Evolutionary conservation across 2,329 filamentous ascomycete species (phyloP).

Genomic region (Fusarium poae): DNA sequence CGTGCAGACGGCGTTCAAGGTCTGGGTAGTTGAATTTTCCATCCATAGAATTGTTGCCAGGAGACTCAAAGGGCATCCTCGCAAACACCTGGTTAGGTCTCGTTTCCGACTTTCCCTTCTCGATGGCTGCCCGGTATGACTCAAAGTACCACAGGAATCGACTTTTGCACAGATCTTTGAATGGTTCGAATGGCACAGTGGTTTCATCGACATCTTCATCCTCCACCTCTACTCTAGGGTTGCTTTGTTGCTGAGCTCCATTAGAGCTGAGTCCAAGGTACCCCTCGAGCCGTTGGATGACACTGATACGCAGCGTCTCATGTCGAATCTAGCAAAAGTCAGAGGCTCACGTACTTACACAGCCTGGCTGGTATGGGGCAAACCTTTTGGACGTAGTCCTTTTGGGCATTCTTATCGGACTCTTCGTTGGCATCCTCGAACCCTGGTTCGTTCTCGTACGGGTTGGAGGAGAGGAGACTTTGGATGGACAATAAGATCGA

Average conservation of each 20-base stretch:
- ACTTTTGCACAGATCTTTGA: constrained; percentile 89
- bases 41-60: constrained; percentile 82
- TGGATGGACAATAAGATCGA: constrained; percentile 96
- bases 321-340: constrained; percentile 78
- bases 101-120: constrained; percentile 73
- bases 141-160: constrained; percentile 97
- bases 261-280: constrained; percentile 75
- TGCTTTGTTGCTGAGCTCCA: constrained; percentile 55
- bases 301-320: constrained; percentile 86
- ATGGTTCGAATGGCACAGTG: constrained; percentile 79
- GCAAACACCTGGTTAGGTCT: constrained; percentile 74
- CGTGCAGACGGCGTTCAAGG: constrained; percentile 75
- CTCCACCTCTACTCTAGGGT: constrained; percentile 55
- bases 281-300: constrained; percentile 87
- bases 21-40: constrained; percentile 86
- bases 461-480: constrained; percentile 92
- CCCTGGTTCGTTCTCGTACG: constrained; percentile 96
- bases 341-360: constrained; percentile 10
- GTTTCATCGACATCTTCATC: constrained; percentile 68
- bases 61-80: constrained; percentile 87
- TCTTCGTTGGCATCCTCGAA: constrained; percentile 81
- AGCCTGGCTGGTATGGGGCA: neutral
- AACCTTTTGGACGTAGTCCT: constrained; percentile 84
- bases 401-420: constrained; percentile 79
- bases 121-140: constrained; percentile 80